Conservation (phyloP, 306 rosid species). For the Cajanus cajan region DNA sequence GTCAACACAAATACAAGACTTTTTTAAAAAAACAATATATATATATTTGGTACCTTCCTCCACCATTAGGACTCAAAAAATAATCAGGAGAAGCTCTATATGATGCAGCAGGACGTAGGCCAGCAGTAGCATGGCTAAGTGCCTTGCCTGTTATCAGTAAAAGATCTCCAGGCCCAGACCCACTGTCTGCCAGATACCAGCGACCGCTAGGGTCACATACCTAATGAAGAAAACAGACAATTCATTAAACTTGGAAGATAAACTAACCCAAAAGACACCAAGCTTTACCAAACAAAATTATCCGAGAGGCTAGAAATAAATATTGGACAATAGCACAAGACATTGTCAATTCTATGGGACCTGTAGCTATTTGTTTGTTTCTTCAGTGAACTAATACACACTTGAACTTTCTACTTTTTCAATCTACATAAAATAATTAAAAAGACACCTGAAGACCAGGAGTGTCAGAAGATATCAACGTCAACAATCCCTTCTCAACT, state of each 20-base stretch:
- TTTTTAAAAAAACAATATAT: neutral
- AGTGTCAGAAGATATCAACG: constrained; percentile 79
- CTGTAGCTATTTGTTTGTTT: neutral
- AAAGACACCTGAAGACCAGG: constrained; percentile 91
- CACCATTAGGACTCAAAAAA: constrained; percentile 49
- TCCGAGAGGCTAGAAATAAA: neutral
- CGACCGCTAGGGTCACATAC: constrained; percentile 93
- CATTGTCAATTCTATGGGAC: neutral
- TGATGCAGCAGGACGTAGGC: constrained; percentile 82
- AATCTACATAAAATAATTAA: constrained; percentile 32
- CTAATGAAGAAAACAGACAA: constrained; percentile 48
- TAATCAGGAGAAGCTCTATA: constrained; percentile 74
- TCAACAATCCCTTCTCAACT: constrained; percentile 90
- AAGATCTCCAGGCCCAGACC: constrained; percentile 84
- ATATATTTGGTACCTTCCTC: constrained; percentile 64
- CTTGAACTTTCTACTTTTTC: constrained; percentile 10
- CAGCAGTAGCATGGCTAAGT: constrained; percentile 91
- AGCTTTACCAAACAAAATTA: constrained; percentile 8
- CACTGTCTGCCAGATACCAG: constrained; percentile 87
- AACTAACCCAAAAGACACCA: neutral
- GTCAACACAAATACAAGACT: constrained; percentile 5
- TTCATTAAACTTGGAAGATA: neutral
- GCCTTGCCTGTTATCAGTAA: constrained; percentile 90
- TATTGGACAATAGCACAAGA: neutral
- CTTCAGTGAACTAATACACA: neutral